These are phyloP conservation scores for Plectranthus barbatus DNA, from an alignment of 257 asterid species.

Conservation along the genomic window DNA sequence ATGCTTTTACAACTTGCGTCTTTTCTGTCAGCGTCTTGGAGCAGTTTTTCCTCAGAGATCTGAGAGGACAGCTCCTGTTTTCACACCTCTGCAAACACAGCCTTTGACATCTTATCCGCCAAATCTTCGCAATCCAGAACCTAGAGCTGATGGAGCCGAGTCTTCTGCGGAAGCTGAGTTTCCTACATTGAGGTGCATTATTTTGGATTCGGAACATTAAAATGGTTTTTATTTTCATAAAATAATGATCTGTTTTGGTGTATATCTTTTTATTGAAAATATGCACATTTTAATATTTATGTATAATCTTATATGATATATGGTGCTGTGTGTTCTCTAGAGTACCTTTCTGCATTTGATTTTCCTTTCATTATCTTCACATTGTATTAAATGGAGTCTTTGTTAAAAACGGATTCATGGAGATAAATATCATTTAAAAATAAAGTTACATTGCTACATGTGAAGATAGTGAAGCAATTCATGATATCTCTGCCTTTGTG, in stretches of 20 bases:
- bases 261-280: not conserved
- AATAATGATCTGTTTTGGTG: not conserved
- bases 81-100: conserved; percentile 90
- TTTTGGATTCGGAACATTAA: not conserved
- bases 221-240: not conserved
- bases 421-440: not conserved
- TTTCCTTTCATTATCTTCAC: not conserved
- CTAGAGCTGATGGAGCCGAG: conserved; percentile 60
- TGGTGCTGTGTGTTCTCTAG: not conserved
- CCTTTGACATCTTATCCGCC: conserved; percentile 85
- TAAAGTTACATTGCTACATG: not conserved
- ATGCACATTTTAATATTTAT: not conserved
- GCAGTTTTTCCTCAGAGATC: conserved; percentile 96
- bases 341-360: not conserved
- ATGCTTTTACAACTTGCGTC: conserved; percentile 15
- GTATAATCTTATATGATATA: not conserved
- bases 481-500: not conserved
- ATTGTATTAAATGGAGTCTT: not conserved
- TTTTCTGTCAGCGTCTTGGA: conserved; percentile 73
- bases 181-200: conserved; percentile 78
- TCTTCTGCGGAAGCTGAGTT: conserved; percentile 90
- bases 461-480: not conserved
- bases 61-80: conserved; percentile 81
- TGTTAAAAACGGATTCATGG: not conserved
- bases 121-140: conserved; percentile 65